Conservation (phyloP, 1,139 yeast genomes). For the Scheffersomyces cryptocercus region DNA sequence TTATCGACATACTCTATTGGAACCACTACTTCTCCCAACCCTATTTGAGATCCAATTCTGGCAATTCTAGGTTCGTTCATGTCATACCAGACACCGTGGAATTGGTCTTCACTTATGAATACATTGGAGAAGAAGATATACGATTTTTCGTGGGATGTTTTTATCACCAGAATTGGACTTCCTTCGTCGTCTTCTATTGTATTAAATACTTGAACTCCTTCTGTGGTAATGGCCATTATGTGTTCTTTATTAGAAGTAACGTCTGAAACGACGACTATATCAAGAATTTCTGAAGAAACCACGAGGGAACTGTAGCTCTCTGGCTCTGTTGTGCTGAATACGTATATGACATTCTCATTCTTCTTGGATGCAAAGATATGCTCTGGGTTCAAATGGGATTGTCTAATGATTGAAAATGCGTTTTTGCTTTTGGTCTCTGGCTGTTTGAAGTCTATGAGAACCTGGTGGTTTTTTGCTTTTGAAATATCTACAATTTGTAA, state of each 20-base stretch:
- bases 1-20: conserved; percentile 16
- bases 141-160: conserved; percentile 6
- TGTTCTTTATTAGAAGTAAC: conserved; percentile 9
- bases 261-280: background rate
- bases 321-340: background rate
- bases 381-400: conserved; percentile 7
- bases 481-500: conserved; percentile 12
- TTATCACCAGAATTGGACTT: conserved; percentile 10
- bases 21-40: conserved; percentile 16
- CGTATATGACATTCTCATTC: background rate
- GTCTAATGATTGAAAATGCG: conserved; percentile 3
- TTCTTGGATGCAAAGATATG: conserved; percentile 1
- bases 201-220: conserved; percentile 34
- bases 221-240: conserved; percentile 27
- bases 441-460: background rate
- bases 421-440: background rate
- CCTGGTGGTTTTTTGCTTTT: conserved; percentile 9
- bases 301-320: background rate
- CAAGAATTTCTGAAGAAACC: background rate
- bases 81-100: conserved; percentile 39
- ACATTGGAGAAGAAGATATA: conserved; percentile 13
- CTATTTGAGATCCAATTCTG: conserved; percentile 19
- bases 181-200: conserved; percentile 7
- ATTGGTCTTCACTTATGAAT: conserved; percentile 7
- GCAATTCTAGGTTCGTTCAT: conserved; percentile 28